A percentile compares a stretch with the other conserved stretches of the same genome.
phyloP scores from a whole-genome alignment of 2,329 filamentous ascomycete species.

The Aschersonia sp. region DNA sequence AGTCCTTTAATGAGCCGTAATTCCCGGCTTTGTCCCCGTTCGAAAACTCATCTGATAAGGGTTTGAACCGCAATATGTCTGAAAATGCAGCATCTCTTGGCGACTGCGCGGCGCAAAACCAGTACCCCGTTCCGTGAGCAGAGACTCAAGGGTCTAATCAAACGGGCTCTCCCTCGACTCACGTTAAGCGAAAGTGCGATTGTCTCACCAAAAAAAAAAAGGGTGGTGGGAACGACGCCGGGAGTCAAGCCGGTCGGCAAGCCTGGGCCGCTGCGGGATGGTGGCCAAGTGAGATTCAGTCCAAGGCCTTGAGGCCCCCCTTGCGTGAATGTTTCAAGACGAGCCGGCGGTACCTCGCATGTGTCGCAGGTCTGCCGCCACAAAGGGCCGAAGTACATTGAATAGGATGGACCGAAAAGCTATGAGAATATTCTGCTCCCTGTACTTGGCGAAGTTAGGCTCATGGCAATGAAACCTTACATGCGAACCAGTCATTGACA shows the following conservation, averaged over 20 bases:
- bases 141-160: no score
- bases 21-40: not conserved
- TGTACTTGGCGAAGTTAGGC: no score
- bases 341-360: conserved; percentile 2
- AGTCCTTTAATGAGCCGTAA: not conserved
- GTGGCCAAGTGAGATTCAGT: not conserved
- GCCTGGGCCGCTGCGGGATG: not conserved
- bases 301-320: not conserved
- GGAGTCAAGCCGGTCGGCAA: not conserved
- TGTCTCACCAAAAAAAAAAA: no score
- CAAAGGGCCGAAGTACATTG: not conserved
- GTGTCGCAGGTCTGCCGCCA: not conserved
- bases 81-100: not conserved
- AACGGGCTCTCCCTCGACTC: no score
- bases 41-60: not conserved
- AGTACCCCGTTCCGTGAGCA: not conserved
- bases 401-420: no score
- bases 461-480: no score
- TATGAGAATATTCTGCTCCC: no score
- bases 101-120: not conserved
- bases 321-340: conserved; percentile 2
- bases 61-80: not conserved
- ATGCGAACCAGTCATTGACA: no score
- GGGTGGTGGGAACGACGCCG: not conserved
- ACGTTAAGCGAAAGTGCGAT: no score